Percentiles rank a stretch among this genome's conserved stretches.
phyloP scores from a whole-genome alignment of 192 early-diverging fungal species.

The Geranomyces michiganensis region DNA sequence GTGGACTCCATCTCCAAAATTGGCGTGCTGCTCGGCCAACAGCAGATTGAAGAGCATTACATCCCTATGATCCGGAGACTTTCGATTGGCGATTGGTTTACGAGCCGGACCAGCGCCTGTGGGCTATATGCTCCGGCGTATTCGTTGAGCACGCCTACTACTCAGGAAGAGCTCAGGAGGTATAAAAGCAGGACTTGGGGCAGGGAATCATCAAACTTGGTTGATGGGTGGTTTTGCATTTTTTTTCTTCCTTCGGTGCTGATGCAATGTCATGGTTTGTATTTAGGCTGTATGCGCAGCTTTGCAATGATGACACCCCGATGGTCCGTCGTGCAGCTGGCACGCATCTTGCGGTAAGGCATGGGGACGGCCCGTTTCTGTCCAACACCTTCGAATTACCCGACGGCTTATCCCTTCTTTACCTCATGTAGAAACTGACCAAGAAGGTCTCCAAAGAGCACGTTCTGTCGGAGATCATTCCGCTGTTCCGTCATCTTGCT shows the following conservation, averaged over 20 bases:
- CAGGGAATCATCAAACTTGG: background rate
- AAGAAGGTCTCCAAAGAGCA: slow-evolving; percentile 74
- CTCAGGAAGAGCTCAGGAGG: slow-evolving; percentile 86
- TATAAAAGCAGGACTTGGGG: slow-evolving; percentile 35
- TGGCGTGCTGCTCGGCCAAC: slow-evolving; percentile 68
- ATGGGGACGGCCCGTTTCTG: background rate
- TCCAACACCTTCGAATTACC: background rate
- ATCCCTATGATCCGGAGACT: slow-evolving; percentile 92
- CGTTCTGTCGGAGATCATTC: slow-evolving; percentile 82
- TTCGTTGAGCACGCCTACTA: slow-evolving; percentile 64
- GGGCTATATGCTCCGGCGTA: slow-evolving; percentile 91
- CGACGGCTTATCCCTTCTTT: background rate
- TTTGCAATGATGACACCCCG: slow-evolving; percentile 93
- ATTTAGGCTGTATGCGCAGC: slow-evolving; percentile 71
- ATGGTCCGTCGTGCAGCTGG: slow-evolving; percentile 97
- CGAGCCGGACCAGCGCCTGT: slow-evolving; percentile 89
- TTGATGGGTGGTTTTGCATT: no score
- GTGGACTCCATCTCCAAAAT: slow-evolving; percentile 92
- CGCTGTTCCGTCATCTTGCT: slow-evolving; percentile 83
- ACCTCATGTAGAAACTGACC: slow-evolving; percentile 72
- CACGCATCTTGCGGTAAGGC: slow-evolving; percentile 73
- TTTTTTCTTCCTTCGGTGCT: no score
- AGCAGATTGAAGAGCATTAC: slow-evolving; percentile 85
- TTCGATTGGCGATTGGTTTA: slow-evolving; percentile 96
- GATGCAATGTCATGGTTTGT: no score